Conservation (phyloP, 495 filamentous ascomycete genomes). For the Glutinoglossum americanum region DNA sequence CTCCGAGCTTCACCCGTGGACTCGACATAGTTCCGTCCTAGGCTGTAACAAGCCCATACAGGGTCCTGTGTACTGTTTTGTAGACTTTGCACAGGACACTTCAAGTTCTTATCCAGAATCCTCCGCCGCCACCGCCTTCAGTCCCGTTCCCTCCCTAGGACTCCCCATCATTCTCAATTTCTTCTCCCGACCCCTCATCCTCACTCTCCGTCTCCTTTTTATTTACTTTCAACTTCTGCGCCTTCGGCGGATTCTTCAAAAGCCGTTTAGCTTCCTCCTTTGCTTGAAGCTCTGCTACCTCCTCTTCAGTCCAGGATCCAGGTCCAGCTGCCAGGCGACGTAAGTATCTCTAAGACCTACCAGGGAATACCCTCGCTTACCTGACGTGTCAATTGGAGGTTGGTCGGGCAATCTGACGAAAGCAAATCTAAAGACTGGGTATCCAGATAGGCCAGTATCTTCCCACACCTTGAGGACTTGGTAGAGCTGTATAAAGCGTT, state of each 20-base stretch:
- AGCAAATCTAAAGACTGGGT: conserved; percentile 14
- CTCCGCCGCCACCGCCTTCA: too few relatives aligned
- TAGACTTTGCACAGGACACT: too few relatives aligned
- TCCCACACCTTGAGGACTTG: conserved; percentile 13
- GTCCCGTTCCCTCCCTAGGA: too few relatives aligned
- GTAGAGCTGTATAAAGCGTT: conserved; percentile 5
- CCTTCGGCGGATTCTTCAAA: background rate
- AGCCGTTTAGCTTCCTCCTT: background rate
- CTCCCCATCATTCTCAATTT: background rate
- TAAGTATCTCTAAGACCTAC: background rate
- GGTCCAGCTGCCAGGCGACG: background rate
- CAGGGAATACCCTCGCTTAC: background rate
- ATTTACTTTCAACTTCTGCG: background rate
- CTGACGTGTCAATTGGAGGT: background rate
- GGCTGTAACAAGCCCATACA: too few relatives aligned
- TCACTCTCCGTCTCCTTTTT: background rate
- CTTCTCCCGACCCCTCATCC: background rate
- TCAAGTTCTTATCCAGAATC: too few relatives aligned
- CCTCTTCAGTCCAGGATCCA: background rate
- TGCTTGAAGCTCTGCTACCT: conserved; percentile 1
- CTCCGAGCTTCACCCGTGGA: too few relatives aligned
- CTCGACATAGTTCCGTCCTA: too few relatives aligned
- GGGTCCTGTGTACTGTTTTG: too few relatives aligned
- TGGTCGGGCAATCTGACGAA: conserved; percentile 6
- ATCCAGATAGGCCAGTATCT: conserved; percentile 12